A percentile compares a stretch with the other conserved stretches of the same genome.
phyloP scores from a whole-genome alignment of 2,329 filamentous ascomycete genomes.

The Venturia pyrina region DNA sequence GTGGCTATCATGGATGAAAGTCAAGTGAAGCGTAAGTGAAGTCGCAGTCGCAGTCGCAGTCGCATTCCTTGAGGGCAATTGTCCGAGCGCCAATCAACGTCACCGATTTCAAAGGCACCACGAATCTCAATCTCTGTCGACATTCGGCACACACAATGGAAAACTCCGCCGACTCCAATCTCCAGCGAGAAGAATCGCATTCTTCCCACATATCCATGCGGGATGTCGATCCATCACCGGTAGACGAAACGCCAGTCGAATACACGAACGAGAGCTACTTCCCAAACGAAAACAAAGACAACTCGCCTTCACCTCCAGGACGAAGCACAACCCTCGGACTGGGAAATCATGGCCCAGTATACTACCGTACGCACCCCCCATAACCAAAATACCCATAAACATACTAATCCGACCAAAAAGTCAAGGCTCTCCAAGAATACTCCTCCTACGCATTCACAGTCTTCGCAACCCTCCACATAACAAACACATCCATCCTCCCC shows the following conservation, averaged over 20 bases:
- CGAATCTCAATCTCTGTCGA: neutral
- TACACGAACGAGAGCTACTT: conserved; percentile 39
- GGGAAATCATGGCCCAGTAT: conserved; percentile 56
- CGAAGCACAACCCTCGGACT: conserved; percentile 4
- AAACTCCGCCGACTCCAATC: neutral
- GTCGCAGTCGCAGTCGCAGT: neutral
- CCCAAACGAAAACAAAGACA: conserved; percentile 19
- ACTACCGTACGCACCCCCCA: conserved; percentile 48
- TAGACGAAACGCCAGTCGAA: conserved; percentile 46
- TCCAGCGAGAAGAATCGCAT: conserved; percentile 6
- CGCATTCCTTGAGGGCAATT: no score
- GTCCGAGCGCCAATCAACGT: conserved; percentile 4
- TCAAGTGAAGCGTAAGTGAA: neutral
- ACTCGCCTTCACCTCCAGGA: neutral
- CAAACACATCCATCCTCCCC: conserved; percentile 74
- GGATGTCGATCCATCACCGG: conserved; percentile 73
- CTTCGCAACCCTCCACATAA: conserved; percentile 67
- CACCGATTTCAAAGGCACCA: conserved; percentile 3
- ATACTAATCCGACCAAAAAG: conserved; percentile 29
- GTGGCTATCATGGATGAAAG: neutral
- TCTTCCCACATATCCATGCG: conserved; percentile 41
- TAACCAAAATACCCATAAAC: neutral
- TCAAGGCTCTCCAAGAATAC: conserved; percentile 73
- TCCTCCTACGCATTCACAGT: conserved; percentile 75
- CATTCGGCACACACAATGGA: conserved; percentile 4